A percentile compares a stretch with the other conserved stretches of the same genome.
These are phyloP conservation scores for Rheum nobile DNA, from an alignment of 148 eudicot species.

Conservation along the genomic window DNA sequence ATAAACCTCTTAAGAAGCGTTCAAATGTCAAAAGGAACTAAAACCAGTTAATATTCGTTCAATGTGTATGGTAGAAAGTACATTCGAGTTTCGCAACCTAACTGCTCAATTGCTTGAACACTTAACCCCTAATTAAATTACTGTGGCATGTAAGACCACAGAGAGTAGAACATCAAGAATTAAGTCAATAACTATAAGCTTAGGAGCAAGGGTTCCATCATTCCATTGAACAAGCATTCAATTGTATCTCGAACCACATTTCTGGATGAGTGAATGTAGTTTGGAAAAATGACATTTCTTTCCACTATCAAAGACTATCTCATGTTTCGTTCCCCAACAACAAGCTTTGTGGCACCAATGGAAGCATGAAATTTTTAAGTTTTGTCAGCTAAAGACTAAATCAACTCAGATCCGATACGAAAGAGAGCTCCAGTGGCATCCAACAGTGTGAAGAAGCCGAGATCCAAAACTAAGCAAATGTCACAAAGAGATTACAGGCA, in stretches of 20 bases:
- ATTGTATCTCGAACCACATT: neutral
- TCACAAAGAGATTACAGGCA: neutral
- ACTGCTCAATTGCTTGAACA: neutral
- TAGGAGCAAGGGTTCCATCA: neutral
- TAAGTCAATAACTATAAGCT: neutral
- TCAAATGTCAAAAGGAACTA: neutral
- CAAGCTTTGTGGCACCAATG: neutral
- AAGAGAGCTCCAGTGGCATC: neutral
- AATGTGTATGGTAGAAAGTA: neutral
- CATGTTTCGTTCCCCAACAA: neutral
- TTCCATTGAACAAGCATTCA: neutral
- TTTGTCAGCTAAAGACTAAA: neutral
- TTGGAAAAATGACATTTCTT: neutral
- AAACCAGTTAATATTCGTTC: neutral
- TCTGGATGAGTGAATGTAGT: neutral
- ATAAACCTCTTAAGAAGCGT: neutral
- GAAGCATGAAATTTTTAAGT: slow-evolving; percentile 4
- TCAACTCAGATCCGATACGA: neutral
- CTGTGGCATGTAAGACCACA: neutral
- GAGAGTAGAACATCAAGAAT: neutral
- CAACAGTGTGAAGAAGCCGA: neutral
- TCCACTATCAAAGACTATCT: neutral
- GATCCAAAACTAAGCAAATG: slow-evolving; percentile 2
- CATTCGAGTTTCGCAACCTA: neutral
- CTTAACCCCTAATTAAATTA: neutral